Evolutionary conservation across 192 early-diverging fungal species (phyloP).

Genomic region (Coemansia sp.): DNA sequence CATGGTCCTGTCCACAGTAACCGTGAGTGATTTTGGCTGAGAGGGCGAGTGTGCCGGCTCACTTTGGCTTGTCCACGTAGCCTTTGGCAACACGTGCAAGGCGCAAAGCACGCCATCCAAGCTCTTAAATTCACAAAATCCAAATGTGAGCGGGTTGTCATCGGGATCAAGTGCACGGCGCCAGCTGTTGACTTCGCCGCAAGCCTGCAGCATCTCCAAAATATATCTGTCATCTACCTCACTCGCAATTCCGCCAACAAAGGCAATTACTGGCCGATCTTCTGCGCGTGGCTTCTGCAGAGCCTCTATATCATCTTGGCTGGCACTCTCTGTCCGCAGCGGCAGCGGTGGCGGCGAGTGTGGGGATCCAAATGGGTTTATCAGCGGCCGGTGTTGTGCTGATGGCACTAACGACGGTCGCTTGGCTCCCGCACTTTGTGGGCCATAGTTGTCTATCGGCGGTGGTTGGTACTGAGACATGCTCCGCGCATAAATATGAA

Average conservation of each 20-base stretch:
- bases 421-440: not conserved
- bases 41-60: conserved; percentile 10
- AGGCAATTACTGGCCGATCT: conserved; percentile 17
- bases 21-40: conserved; percentile 11
- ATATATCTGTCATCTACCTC: conserved; percentile 34
- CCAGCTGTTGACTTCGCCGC: conserved; percentile 39
- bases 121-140: conserved; percentile 49
- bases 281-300: not conserved
- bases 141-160: conserved; percentile 42
- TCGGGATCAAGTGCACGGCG: conserved; percentile 26
- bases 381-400: conserved; percentile 14
- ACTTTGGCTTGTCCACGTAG: conserved; percentile 1
- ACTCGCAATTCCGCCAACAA: conserved; percentile 30
- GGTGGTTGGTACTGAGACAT: conserved; percentile 51
- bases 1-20: conserved; percentile 23
- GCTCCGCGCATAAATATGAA: not conserved
- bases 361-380: conserved; percentile 40
- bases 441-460: conserved; percentile 24
- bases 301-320: not conserved
- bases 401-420: conserved; percentile 3
- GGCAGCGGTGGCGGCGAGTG: conserved; percentile 1
- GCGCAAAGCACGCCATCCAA: conserved; percentile 24
- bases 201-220: conserved; percentile 30
- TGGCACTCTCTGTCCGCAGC: not conserved
- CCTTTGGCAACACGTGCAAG: conserved; percentile 23